These are phyloP conservation scores for Tricladium varicosporioides DNA, from an alignment of 2,329 filamentous ascomycete species.

Conservation along the genomic window DNA sequence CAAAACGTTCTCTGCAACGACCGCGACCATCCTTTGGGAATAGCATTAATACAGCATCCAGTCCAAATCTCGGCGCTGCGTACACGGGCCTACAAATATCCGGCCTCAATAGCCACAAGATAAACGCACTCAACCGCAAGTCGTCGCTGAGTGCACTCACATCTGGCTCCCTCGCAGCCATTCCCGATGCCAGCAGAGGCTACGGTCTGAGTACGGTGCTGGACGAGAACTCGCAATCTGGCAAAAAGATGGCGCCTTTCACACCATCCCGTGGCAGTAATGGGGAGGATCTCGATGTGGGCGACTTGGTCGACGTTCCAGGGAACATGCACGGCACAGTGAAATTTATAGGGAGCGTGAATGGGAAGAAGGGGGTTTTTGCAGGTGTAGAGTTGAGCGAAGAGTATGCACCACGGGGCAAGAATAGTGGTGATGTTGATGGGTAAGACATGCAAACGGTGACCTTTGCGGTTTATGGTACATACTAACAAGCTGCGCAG, in stretches of 20 bases:
- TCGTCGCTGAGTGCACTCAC: conserved; percentile 69
- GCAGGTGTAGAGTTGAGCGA: conserved; percentile 85
- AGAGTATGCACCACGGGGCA: conserved; percentile 79
- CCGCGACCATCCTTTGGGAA: conserved; percentile 32
- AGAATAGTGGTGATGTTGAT: conserved; percentile 95
- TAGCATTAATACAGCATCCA: conserved; percentile 50
- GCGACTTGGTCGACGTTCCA: conserved; percentile 86
- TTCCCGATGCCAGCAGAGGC: conserved; percentile 64
- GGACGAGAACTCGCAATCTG: conserved; percentile 39
- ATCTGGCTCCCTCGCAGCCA: conserved; percentile 58
- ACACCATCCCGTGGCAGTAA: conserved; percentile 51
- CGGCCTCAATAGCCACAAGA: conserved; percentile 7
- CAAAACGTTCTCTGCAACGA: conserved; percentile 33
- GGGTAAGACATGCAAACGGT: conserved; percentile 58
- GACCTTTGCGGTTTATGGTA: not conserved
- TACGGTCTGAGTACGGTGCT: conserved; percentile 59
- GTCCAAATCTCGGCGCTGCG: conserved; percentile 53
- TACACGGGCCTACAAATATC: conserved; percentile 22
- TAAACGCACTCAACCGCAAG: conserved; percentile 60
- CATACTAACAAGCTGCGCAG: conserved; percentile 39
- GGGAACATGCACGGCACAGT: conserved; percentile 89
- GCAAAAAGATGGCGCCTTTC: conserved; percentile 50
- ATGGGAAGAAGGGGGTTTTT: conserved; percentile 87
- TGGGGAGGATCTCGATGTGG: conserved; percentile 62
- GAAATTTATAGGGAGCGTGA: conserved; percentile 83